Percentiles rank a stretch among this genome's conserved stretches.
These are phyloP conservation scores for Chalara sp. DNA, from an alignment of 2,329 filamentous ascomycete genomes.

Conservation along the genomic window DNA sequence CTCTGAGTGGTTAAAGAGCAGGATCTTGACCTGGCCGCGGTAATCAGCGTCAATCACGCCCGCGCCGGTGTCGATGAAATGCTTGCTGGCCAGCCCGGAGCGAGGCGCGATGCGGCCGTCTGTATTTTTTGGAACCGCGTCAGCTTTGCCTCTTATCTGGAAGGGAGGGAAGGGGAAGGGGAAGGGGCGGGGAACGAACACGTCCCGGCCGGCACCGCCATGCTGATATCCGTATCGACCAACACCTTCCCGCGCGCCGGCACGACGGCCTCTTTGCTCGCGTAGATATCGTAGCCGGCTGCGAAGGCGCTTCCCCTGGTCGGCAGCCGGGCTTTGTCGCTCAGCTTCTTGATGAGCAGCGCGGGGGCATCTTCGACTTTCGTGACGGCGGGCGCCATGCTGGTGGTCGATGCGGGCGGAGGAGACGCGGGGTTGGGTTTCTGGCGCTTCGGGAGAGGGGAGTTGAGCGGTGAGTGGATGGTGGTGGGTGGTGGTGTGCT, in stretches of 20 bases:
- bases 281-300: slow-evolving; percentile 92
- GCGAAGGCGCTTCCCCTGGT: slow-evolving; percentile 85
- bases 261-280: slow-evolving; percentile 65
- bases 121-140: slow-evolving; percentile 29
- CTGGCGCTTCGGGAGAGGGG: slow-evolving; percentile 24
- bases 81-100: slow-evolving; percentile 84
- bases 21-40: slow-evolving; percentile 84
- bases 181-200: slow-evolving; percentile 49
- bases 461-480: slow-evolving; percentile 15
- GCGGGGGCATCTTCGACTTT: slow-evolving; percentile 16
- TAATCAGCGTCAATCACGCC: slow-evolving; percentile 98
- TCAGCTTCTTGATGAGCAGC: slow-evolving; percentile 72
- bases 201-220: slow-evolving; percentile 84
- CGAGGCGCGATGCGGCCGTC: slow-evolving; percentile 87
- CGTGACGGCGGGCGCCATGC: slow-evolving; percentile 11
- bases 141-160: no score
- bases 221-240: slow-evolving; percentile 85
- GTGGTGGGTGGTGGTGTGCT: slow-evolving; percentile 8
- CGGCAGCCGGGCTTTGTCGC: slow-evolving; percentile 69
- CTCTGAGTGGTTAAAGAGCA: slow-evolving; percentile 89
- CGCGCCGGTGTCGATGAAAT: slow-evolving; percentile 93
- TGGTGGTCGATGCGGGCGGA: slow-evolving; percentile 2
- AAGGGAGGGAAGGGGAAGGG: not conserved
- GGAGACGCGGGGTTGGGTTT: slow-evolving; percentile 16
- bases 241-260: slow-evolving; percentile 78